Evolutionary conservation across 2,329 filamentous ascomycete species (phyloP), one percentile per base, ranked within the genome.

Genomic region (Aureobasidium sp.): DNA sequence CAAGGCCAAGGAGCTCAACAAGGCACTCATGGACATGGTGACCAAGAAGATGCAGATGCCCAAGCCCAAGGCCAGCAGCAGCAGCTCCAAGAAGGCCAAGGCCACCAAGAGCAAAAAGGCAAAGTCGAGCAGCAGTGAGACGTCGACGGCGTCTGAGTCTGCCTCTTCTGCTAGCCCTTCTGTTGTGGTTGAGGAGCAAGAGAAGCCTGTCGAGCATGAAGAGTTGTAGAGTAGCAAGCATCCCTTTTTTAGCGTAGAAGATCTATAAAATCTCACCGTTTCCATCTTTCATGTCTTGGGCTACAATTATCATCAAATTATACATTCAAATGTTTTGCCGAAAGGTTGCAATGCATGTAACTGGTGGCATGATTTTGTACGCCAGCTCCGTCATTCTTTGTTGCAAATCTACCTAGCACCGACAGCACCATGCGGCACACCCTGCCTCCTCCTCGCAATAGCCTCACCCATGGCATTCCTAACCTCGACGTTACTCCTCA

Each of bases 401-500:
- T 5, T 17, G 10, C 3, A 47, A 5, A 11, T 49, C 31, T 40
- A 61, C 31, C 50, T 61, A 5, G 60, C 33, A 25, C 60, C 60
- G 1, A 40, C 40, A 31, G 60, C 60, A 29, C 60, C 60, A 49
- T 55, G 51, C 19, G 60, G 60, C 11, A 50, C 60, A 43, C 60
- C 60, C 21, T 47, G 51, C 27, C 60, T 50, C 45, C 54, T 57
- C 51, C 54, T 42, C 85, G 83, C 80, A 61, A 92, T 74, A 29
- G 85, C 84, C 61, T 79, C 81, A 25, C 84, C 85, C 66, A 96
- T 79, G 0, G 91, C 91, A 72, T 90, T 86, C 66, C 86, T 82
- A 9, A 97, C 93, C 74, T 93, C 89, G 0, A 86, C 86, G 73
- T 93, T 89, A 50, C 82, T 84, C 65, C 84, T 81, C 62, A 95